A percentile compares a stretch with the other conserved stretches of the same genome.
Conservation (phyloP, 148 eudicot genomes). For the Rhododendron simsii region DNA sequence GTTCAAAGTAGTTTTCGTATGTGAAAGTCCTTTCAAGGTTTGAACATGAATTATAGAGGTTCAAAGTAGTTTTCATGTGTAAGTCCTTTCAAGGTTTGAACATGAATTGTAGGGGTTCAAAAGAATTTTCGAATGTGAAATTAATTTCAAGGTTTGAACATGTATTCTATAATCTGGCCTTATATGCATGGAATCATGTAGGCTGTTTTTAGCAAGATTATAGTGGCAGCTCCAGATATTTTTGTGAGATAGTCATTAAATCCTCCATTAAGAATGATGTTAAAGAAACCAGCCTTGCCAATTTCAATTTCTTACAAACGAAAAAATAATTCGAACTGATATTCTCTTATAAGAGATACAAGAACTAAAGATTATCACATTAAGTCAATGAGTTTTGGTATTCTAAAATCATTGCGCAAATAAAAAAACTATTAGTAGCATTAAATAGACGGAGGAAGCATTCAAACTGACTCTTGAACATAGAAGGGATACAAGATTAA, state of each 20-base stretch:
- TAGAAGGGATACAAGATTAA: not conserved
- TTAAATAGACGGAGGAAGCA: not conserved
- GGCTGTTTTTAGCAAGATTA: not conserved
- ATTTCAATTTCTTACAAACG: not conserved
- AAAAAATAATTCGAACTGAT: not conserved
- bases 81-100: not conserved
- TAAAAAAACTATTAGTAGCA: not conserved
- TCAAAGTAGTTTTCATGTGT: not conserved
- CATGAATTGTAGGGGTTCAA: not conserved
- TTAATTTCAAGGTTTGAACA: not conserved
- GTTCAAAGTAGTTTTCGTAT: not conserved
- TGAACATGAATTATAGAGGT: not conserved
- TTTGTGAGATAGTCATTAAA: not conserved
- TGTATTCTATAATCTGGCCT: not conserved
- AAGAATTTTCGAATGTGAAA: not conserved
- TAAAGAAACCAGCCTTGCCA: not conserved
- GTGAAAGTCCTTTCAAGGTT: not conserved
- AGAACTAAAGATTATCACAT: not conserved
- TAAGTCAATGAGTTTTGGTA: not conserved
- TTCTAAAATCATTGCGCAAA: not conserved
- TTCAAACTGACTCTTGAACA: not conserved
- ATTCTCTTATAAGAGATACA: not conserved
- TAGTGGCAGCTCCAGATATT: not conserved
- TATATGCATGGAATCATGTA: not conserved
- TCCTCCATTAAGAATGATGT: not conserved